Evolutionary conservation across 805 yeast genomes (phyloP).

Genomic region (Priceomyces carsonii): DNA sequence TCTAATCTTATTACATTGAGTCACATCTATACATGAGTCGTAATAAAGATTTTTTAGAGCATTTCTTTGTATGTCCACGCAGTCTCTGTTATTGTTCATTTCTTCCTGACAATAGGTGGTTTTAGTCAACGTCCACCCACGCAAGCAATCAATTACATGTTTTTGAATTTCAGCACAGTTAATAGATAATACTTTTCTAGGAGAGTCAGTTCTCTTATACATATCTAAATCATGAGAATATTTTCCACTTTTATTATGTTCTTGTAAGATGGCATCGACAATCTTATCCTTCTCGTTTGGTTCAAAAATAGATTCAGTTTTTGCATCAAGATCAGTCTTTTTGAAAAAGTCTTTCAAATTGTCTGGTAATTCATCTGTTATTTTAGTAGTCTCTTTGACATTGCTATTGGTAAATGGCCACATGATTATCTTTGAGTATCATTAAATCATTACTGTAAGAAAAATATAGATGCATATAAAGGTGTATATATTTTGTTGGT

Average conservation of each 20-base stretch:
- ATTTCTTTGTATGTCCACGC: conserved; percentile 34
- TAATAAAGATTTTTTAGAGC: conserved; percentile 37
- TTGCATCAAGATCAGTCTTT: conserved; percentile 28
- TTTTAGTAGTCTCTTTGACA: conserved; percentile 24
- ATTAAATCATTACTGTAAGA: neutral
- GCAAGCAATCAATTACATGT: conserved; percentile 36
- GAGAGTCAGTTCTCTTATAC: conserved; percentile 29
- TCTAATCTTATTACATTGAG: conserved; percentile 39
- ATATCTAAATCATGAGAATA: conserved; percentile 29
- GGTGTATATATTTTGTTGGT: conserved; percentile 2
- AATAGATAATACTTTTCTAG: conserved; percentile 25
- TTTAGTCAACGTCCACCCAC: conserved; percentile 28
- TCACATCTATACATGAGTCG: conserved; percentile 33
- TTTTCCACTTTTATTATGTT: conserved; percentile 12
- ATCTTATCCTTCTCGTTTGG: conserved; percentile 24
- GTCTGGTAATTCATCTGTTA: conserved; percentile 35
- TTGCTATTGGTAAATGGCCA: conserved; percentile 30
- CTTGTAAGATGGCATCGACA: conserved; percentile 26
- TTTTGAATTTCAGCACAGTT: conserved; percentile 44
- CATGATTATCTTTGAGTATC: conserved; percentile 11
- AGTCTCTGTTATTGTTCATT: conserved; percentile 24
- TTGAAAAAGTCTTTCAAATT: conserved; percentile 32
- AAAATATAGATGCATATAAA: neutral
- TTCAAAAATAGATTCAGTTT: conserved; percentile 23
- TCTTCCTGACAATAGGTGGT: conserved; percentile 32